phyloP scores from a whole-genome alignment of 164 flowering plant genomes.

The Umbilicus rupestris region DNA sequence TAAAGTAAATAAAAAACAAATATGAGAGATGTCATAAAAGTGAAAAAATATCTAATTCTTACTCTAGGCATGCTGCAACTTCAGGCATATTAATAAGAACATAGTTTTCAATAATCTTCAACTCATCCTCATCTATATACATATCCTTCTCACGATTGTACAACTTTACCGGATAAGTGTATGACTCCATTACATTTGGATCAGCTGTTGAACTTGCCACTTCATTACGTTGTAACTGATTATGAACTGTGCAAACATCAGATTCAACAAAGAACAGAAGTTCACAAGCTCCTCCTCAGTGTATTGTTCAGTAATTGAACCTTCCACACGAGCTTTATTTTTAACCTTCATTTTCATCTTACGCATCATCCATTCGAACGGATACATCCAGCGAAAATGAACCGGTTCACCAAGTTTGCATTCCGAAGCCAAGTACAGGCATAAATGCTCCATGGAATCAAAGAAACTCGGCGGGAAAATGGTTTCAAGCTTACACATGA shows the following conservation, averaged over 20 bases:
- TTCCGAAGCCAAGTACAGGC: neutral
- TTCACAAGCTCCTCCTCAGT: neutral
- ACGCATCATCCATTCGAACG: neutral
- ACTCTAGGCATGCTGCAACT: too few relatives aligned
- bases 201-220: neutral
- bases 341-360: neutral
- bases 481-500: neutral
- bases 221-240: neutral
- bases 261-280: neutral
- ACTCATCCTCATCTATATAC: too few relatives aligned
- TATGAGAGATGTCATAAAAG: too few relatives aligned
- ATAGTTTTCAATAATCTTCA: too few relatives aligned
- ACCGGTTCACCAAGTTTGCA: neutral
- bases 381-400: neutral
- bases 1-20: too few relatives aligned
- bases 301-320: neutral
- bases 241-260: neutral
- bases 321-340: neutral
- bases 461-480: neutral
- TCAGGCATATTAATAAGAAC: too few relatives aligned
- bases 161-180: too few relatives aligned
- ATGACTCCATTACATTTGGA: too few relatives aligned
- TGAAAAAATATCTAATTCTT: too few relatives aligned
- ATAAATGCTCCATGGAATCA: neutral
- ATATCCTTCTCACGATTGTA: too few relatives aligned